Evolutionary conservation across 495 filamentous ascomycete genomes (phyloP).

Genomic region (Collariella sp.): DNA sequence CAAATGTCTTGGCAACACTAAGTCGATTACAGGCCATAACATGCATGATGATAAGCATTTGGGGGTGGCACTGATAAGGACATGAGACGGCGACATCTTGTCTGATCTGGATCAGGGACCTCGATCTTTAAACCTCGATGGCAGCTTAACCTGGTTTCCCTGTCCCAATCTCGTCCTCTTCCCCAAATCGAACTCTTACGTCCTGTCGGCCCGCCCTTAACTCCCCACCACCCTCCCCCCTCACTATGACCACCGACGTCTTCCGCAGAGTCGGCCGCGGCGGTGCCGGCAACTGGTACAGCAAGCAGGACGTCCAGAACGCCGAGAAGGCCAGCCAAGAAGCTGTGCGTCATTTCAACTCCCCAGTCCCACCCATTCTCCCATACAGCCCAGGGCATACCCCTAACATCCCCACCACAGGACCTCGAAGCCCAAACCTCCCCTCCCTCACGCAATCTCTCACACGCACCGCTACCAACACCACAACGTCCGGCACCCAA

Average conservation of each 20-base stretch:
- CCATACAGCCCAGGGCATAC: not conserved
- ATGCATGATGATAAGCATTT: slow-evolving; percentile 3
- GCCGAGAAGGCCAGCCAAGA: slow-evolving; percentile 23
- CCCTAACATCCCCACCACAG: slow-evolving; percentile 11
- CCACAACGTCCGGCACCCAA: slow-evolving; percentile 4
- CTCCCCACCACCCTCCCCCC: no score
- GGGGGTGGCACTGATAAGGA: slow-evolving; percentile 9
- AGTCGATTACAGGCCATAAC: slow-evolving; percentile 5
- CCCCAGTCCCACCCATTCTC: not conserved
- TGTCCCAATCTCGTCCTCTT: not conserved
- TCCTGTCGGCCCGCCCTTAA: no score
- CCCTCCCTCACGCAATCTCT: not conserved
- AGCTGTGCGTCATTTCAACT: slow-evolving; percentile 16
- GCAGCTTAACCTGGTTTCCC: not conserved
- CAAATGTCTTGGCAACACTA: not conserved
- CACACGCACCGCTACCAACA: slow-evolving; percentile 5
- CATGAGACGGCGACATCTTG: not conserved
- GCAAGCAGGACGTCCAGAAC: slow-evolving; percentile 45
- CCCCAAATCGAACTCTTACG: no score
- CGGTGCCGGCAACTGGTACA: slow-evolving; percentile 56
- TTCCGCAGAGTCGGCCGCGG: slow-evolving; percentile 40
- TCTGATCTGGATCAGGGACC: not conserved
- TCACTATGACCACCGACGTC: slow-evolving; percentile 21
- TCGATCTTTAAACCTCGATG: not conserved
- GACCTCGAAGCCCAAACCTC: slow-evolving; percentile 39